phyloP scores from a whole-genome alignment of 2,329 filamentous ascomycete genomes.

The Capronia epimyces region DNA sequence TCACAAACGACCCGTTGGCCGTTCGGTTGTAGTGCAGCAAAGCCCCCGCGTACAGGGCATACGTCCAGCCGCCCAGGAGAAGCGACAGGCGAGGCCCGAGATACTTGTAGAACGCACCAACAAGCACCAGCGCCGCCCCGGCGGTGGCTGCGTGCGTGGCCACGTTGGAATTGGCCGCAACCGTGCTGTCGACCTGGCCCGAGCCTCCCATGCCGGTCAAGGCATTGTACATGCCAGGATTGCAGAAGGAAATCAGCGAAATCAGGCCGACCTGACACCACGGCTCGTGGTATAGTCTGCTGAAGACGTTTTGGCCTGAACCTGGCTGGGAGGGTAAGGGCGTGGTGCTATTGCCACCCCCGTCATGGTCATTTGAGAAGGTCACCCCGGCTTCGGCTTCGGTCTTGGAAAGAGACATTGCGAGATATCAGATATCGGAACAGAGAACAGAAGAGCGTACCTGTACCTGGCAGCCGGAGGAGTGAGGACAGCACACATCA shows the following conservation, averaged over 20 bases:
- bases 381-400: no score
- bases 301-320: no score
- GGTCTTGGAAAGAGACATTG: no score
- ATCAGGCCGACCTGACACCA: conserved; percentile 49
- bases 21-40: conserved; percentile 48
- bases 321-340: no score
- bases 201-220: conserved; percentile 56
- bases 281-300: conserved; percentile 42
- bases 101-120: conserved; percentile 45
- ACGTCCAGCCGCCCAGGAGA: conserved; percentile 45
- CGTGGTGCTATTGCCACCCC: no score
- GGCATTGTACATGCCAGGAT: conserved; percentile 58
- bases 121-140: conserved; percentile 57
- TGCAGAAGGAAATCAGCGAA: conserved; percentile 48
- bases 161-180: conserved; percentile 16
- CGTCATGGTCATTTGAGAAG: no score
- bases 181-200: conserved; percentile 45
- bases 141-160: conserved; percentile 59
- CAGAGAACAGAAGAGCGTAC: no score
- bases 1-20: conserved; percentile 44
- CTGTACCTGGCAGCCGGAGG: no score
- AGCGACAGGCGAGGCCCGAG: conserved; percentile 40
- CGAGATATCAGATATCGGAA: no score
- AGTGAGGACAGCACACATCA: no score
- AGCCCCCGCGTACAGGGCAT: conserved; percentile 47